phyloP scores from a whole-genome alignment of 495 filamentous ascomycete genomes.

The Xylaria acuta region DNA sequence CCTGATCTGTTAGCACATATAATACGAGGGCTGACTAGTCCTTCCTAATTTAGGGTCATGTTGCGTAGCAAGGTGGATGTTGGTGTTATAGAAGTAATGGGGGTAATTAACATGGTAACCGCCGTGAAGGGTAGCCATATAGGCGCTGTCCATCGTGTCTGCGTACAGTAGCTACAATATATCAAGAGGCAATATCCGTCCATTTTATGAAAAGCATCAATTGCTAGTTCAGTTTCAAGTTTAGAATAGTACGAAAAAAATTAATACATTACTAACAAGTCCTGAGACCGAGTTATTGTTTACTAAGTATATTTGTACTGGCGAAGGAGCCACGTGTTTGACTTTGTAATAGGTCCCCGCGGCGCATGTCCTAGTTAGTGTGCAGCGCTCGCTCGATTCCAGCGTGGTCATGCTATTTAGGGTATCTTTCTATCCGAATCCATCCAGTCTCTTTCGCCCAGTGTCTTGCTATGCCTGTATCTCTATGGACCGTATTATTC shows the following conservation, averaged over 20 bases:
- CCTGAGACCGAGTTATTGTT: background rate
- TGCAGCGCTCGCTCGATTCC: slow-evolving; percentile 3
- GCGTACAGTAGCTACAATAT: background rate
- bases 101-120: no score
- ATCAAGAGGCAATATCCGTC: background rate
- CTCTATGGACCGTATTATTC: background rate
- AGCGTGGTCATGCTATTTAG: background rate
- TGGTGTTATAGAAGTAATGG: no score
- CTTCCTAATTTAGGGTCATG: no score
- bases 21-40: background rate
- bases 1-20: background rate
- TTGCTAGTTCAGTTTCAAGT: background rate
- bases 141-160: background rate
- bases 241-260: background rate
- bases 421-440: slow-evolving; percentile 5
- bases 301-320: background rate
- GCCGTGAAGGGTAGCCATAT: no score
- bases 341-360: background rate
- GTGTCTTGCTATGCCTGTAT: background rate
- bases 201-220: background rate
- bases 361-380: background rate
- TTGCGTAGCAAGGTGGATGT: no score
- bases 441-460: background rate
- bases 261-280: background rate
- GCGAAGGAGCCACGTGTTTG: background rate